phyloP scores from a whole-genome alignment of 208 protist genomes.

The Acanthamoeba divionensis region DNA sequence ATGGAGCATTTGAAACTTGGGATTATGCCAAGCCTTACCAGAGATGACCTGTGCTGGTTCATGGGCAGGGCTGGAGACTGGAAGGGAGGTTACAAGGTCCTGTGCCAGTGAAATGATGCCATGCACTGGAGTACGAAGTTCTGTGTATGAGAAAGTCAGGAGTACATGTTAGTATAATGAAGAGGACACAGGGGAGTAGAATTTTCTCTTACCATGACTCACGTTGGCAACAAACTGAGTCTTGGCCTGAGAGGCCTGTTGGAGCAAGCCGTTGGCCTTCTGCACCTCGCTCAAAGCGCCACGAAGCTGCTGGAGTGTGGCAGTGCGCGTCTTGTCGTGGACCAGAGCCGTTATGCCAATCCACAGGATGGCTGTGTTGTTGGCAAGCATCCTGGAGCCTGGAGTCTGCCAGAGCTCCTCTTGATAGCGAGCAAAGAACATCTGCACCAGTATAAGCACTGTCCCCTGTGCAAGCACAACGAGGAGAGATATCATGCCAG shows the following conservation, averaged over 20 bases:
- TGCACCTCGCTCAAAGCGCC: background rate
- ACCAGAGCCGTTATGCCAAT: constrained; percentile 3
- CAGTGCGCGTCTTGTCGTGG: background rate
- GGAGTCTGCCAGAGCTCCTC: no score
- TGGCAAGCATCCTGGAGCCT: no score
- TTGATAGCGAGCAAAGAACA: no score
- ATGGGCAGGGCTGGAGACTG: background rate
- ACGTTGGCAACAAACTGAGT: constrained; percentile 29
- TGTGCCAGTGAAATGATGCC: constrained; percentile 5
- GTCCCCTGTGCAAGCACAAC: background rate
- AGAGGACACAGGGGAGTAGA: background rate
- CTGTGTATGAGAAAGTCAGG: background rate
- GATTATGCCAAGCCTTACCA: no score
- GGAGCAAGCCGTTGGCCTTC: constrained; percentile 5
- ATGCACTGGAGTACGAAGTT: constrained; percentile 39
- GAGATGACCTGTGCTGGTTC: background rate
- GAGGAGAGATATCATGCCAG: background rate
- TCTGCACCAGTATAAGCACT: no score
- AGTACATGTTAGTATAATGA: background rate
- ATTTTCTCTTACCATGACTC: constrained; percentile 13
- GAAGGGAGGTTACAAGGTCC: background rate
- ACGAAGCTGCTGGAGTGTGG: background rate
- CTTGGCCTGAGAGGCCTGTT: constrained; percentile 32
- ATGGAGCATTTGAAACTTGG: no score
- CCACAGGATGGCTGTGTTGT: no score